Percentiles rank a stretch among this genome's conserved stretches.
These are phyloP conservation scores for Yamadazyma siamensis DNA, from an alignment of 1,139 yeast species.

Conservation along the genomic window DNA sequence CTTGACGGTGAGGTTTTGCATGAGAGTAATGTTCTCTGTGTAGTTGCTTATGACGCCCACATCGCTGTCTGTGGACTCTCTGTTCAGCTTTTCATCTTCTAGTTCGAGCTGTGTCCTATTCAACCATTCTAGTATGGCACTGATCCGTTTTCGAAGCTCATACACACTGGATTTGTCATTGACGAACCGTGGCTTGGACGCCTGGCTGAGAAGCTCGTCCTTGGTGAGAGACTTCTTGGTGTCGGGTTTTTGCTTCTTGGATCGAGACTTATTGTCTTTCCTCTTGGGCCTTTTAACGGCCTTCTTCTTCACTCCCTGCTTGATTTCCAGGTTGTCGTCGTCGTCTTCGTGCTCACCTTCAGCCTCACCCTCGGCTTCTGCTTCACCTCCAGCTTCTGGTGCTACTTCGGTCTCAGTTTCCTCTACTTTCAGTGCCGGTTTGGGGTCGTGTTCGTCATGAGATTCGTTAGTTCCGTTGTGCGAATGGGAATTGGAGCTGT, in stretches of 20 bases:
- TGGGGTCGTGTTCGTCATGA: conserved; percentile 8
- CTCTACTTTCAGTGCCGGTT: too few species aligned
- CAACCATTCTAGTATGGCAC: conserved; percentile 87
- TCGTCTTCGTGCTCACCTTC: conserved; percentile 17
- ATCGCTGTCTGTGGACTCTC: conserved; percentile 26
- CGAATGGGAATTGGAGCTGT: conserved; percentile 7
- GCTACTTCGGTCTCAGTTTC: conserved; percentile 13
- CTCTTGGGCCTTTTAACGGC: conserved; percentile 13
- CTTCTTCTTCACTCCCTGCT: conserved; percentile 14
- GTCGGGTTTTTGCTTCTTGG: conserved; percentile 11
- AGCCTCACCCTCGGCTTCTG: conserved; percentile 10
- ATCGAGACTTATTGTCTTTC: conserved; percentile 15
- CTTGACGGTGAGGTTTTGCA: conserved; percentile 69
- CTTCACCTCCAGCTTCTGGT: conserved; percentile 10
- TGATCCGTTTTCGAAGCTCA: conserved; percentile 84
- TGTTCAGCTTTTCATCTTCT: conserved; percentile 61
- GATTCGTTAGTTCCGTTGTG: conserved; percentile 3
- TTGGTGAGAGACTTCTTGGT: conserved; percentile 19
- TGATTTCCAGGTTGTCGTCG: conserved; percentile 12
- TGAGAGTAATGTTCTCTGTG: conserved; percentile 55
- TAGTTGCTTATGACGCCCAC: conserved; percentile 38
- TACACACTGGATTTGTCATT: conserved; percentile 67
- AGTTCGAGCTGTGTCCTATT: conserved; percentile 81
- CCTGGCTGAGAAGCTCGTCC: conserved; percentile 52
- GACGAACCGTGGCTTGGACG: conserved; percentile 81